Conservation (phyloP, 805 yeast genomes). For the Pichia kluyveri region DNA sequence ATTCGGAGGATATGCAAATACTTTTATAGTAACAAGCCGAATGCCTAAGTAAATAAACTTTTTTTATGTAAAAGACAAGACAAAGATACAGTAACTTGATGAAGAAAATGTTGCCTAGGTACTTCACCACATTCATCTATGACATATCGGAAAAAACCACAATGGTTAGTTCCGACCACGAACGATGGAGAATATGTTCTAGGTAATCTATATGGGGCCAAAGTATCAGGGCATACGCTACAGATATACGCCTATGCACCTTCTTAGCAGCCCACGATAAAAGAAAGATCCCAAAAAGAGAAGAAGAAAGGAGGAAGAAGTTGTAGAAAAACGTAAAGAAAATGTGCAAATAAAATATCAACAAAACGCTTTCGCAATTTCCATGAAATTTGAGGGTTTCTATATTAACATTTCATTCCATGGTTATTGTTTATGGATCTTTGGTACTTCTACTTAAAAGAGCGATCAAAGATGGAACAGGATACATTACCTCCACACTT, state of each 20-base stretch:
- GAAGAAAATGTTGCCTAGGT: slow-evolving; percentile 49
- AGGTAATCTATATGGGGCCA: slow-evolving; percentile 55
- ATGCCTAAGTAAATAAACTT: no score
- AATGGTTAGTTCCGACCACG: slow-evolving; percentile 17
- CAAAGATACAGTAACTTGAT: background rate
- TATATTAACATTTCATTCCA: no score
- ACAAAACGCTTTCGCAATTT: no score
- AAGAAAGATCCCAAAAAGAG: background rate
- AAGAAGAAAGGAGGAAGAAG: background rate
- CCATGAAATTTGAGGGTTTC: no score
- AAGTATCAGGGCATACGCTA: slow-evolving; percentile 35
- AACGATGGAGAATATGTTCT: slow-evolving; percentile 80
- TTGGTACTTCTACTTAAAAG: no score
- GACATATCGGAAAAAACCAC: slow-evolving; percentile 18
- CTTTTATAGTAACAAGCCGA: slow-evolving; percentile 35
- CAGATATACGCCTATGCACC: slow-evolving; percentile 6
- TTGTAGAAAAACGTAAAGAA: background rate
- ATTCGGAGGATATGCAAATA: slow-evolving; percentile 61
- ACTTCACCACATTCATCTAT: slow-evolving; percentile 78
- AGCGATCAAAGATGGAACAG: no score
- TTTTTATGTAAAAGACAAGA: no score
- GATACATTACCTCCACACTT: no score
- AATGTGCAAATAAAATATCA: no score
- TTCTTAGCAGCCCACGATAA: slow-evolving; percentile 6
- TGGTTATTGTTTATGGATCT: no score